Conservation (phyloP, 371 early-diverging fungal species). For the Haplosporangium sp. region DNA sequence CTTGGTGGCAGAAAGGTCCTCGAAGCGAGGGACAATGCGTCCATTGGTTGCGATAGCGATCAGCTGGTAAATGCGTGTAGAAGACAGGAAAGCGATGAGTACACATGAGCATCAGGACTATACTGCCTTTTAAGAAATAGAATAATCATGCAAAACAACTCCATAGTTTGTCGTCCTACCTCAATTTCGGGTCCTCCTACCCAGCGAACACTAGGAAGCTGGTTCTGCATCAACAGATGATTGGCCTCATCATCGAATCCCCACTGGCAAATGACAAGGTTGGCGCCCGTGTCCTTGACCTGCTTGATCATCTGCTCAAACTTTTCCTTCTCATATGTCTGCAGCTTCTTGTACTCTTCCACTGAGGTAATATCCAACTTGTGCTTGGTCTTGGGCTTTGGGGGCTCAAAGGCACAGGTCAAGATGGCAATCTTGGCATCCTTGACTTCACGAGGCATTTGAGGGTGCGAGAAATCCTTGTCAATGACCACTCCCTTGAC, state of each 20-base stretch:
- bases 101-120: no score
- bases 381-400: constrained; percentile 99
- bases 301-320: constrained; percentile 98
- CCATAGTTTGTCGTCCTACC: constrained; percentile 48
- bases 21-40: constrained; percentile 99
- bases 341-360: constrained; percentile 97
- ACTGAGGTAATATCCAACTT: constrained; percentile 97
- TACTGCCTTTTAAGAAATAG: no score
- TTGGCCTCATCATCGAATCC: constrained; percentile 99
- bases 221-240: constrained; percentile 97
- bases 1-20: constrained; percentile 93
- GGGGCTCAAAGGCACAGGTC: constrained; percentile 99
- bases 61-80: constrained; percentile 60
- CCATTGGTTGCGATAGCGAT: constrained; percentile 99
- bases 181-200: constrained; percentile 99
- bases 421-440: constrained; percentile 99
- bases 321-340: constrained; percentile 95
- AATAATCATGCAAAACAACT: not conserved
- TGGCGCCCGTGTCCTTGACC: constrained; percentile 98
- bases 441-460: constrained; percentile 97
- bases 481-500: constrained; percentile 99
- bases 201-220: constrained; percentile 99
- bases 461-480: constrained; percentile 99
- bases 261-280: constrained; percentile 99
- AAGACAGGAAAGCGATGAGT: not conserved